These are phyloP conservation scores for Nicotiana tomentosiformis DNA, from an alignment of 257 asterid species.

Conservation along the genomic window DNA sequence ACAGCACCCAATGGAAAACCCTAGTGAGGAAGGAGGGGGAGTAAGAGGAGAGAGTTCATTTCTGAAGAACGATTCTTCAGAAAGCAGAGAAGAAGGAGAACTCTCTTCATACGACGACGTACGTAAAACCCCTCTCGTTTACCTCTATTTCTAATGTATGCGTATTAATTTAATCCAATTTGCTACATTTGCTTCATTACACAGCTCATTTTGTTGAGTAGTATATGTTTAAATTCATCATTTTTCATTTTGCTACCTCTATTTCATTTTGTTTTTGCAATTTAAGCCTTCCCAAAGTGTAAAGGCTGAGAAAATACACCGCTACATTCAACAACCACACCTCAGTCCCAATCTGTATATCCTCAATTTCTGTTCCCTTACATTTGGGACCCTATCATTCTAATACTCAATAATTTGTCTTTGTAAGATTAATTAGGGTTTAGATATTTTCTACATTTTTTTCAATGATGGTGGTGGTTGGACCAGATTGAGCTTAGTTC, in stretches of 20 bases:
- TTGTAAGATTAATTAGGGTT: not conserved
- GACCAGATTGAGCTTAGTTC: no score
- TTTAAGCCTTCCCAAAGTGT: no score
- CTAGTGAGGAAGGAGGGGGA: not conserved
- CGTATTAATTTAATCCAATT: slow-evolving; percentile 3
- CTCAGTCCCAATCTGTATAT: not conserved
- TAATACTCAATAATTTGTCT: not conserved
- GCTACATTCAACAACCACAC: no score
- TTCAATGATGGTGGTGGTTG: no score
- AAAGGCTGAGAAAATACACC: no score
- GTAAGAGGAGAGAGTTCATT: not conserved
- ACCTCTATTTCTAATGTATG: not conserved
- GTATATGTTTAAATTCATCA: not conserved
- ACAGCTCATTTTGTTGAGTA: not conserved
- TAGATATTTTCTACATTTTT: not conserved
- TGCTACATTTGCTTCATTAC: not conserved
- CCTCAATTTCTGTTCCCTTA: not conserved
- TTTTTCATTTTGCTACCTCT: not conserved
- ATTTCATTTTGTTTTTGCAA: no score
- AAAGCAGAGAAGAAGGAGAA: slow-evolving; percentile 45
- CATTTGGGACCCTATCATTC: not conserved
- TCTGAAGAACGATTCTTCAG: not conserved
- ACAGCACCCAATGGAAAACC: not conserved
- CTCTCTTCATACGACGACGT: slow-evolving; percentile 23
- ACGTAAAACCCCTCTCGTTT: not conserved